Percentiles rank a stretch among this genome's conserved stretches.
Conservation (phyloP, 192 early-diverging fungal genomes). For the Gamsiella multidivaricata region DNA sequence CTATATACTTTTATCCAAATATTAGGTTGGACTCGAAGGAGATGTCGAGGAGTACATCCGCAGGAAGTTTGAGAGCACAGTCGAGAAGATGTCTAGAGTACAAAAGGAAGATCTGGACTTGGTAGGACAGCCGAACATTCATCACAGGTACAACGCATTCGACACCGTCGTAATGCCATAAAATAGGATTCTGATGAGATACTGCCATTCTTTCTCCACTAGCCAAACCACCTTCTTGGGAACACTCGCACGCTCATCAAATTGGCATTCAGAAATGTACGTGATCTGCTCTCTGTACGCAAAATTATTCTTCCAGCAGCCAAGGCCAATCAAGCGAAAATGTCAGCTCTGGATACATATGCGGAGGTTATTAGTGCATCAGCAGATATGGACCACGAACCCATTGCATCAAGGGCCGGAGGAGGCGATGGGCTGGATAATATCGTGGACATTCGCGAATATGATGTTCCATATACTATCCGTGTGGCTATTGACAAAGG, state of each 20-base stretch:
- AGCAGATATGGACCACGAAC: slow-evolving; percentile 28
- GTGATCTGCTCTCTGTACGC: slow-evolving; percentile 81
- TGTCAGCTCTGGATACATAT: slow-evolving; percentile 74
- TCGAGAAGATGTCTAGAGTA: slow-evolving; percentile 72
- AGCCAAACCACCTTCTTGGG: slow-evolving; percentile 93
- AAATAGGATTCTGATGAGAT: too few species aligned
- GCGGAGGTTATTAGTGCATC: slow-evolving; percentile 72
- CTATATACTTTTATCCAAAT: too few species aligned
- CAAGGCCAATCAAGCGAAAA: slow-evolving; percentile 73
- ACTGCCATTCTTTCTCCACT: slow-evolving; percentile 5
- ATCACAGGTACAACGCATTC: neutral
- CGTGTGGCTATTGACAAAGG: slow-evolving; percentile 93
- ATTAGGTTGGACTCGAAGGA: slow-evolving; percentile 73
- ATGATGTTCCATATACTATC: slow-evolving; percentile 96
- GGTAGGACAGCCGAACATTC: slow-evolving; percentile 60
- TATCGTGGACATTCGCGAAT: slow-evolving; percentile 94
- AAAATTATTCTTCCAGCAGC: slow-evolving; percentile 77
- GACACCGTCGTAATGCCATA: neutral
- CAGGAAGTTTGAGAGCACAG: slow-evolving; percentile 71
- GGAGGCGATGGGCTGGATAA: slow-evolving; percentile 71
- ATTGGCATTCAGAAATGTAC: slow-evolving; percentile 85
- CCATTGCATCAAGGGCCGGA: slow-evolving; percentile 42
- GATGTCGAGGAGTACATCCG: slow-evolving; percentile 90
- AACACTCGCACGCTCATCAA: slow-evolving; percentile 77
- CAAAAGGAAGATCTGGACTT: slow-evolving; percentile 87